phyloP scores from a whole-genome alignment of 176 grass and related monocot species.

The Triticum aestivum region IWGSC_CS_RefSeq_v2.1 NC_057813.1:673360653-673361152 shows the following conservation, averaged over 20 bases:
- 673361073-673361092: slow-evolving; percentile 93
- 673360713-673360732: not conserved
- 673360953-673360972: not conserved
- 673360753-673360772: not conserved
- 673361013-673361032: slow-evolving; percentile 82
- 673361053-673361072: slow-evolving; percentile 82
- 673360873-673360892: too few relatives aligned
- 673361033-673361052: slow-evolving; percentile 98
- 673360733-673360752: not conserved
- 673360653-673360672: not conserved
- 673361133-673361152: not conserved
- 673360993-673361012: slow-evolving; percentile 89
- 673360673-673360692: not conserved
- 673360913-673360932: too few relatives aligned
- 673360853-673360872: too few relatives aligned
- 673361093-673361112: not conserved
- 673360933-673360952: not conserved
- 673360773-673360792: not conserved
- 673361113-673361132: not conserved
- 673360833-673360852: not conserved
- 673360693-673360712: not conserved
- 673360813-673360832: not conserved
- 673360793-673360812: not conserved
- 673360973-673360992: slow-evolving; percentile 54
- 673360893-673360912: too few relatives aligned